Evolutionary conservation across 78 protist genomes (phyloP), one percentile per base, ranked within the genome.

Genomic region (Polysphondylium violaceum): DNA sequence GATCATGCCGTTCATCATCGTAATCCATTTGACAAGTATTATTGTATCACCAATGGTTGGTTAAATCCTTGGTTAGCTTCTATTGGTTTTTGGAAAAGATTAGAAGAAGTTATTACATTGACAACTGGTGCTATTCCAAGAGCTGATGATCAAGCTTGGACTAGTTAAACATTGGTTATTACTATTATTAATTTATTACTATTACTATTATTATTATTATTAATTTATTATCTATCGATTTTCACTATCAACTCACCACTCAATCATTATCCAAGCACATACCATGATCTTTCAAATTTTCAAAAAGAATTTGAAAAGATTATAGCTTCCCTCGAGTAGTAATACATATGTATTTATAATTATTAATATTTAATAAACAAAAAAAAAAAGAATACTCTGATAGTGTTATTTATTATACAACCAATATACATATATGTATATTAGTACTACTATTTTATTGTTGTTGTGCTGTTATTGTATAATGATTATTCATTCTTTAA

Each of bases 31-130:
- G 97, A 95, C 31, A 63, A 64, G 31, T 86, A 69, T 44, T 95
- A 95, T 58, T 95, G 97, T 76, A 95, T 95, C 71, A 95, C 97
- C 17, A 95, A 81, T 58, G 97, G 97, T 25, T 95, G 97, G 97
- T 77, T 91, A 51, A 95, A 95, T 25, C 94, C 94, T 25, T 76
- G 73, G 67, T 75, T 77, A 27, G 91, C 86, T 12, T 88, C 88
- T 1, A 89, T 94, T 59, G 78, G 88, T 38, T 94, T 94, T 47
- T 94, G 96, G 96, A 73, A 92, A 29, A 51, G 91, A 53, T 56
- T 76, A 55, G 96, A 94, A 35, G 59, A 73, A 27, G 74, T 79
- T 12, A 72, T 94, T 36, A 78, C 95, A 9, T 51, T 53, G 0
- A 23, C 19, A 8, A 89, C 94, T 64, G 96, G 96, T 73, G 74